Base-by-base conservation (phyloP, 1,284 basidiomycete species). In the Cutaneotrichosporon daszewskae region DNA sequence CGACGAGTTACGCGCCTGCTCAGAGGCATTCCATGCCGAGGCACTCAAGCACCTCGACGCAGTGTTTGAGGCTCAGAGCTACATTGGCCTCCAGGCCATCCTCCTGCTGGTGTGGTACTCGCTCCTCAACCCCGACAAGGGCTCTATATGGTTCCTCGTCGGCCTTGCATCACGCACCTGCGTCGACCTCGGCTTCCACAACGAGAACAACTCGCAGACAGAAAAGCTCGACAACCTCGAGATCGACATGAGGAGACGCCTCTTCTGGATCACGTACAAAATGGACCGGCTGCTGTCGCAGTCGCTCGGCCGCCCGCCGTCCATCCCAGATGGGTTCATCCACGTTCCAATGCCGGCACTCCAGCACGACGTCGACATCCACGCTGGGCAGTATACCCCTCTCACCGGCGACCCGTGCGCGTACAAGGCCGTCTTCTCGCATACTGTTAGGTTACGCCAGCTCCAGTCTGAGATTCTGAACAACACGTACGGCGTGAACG, bases 261-360 rank as follows among this genome's bases (percentile, higher is more conserved):
- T 73, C 26, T 73, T 73, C 51, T 71, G 68, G 65, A 59, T 61
- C 31, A 67, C 69, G 3, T 73, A 72, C 55, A 72, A 73, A 55
- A 66, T 73, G 57, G 71, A 73, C 43, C 53, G 71, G 8, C 54
- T 72, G 34, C 50, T 73, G 31, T 66, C 62, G 32, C 65, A 66
- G 35, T 61, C 65, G n/a, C 57, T 73, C 2, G 71, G 71, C 17
- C 48, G 71, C 39, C 71, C 71, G 23, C 70, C 69, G 1, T 62
- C 59, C 39, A 72, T 73, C 17, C 66, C 70, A 1, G 71, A 73
- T 50, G 69, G 67, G 5, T 73, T 70, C 48, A 69, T 72, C 50
- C 63, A 66, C 47, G 66, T 68, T 4, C 64, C 70, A 3, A 43
- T 62, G 12, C 61, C 67, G 2, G 64, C 65, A 4, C 28, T 43